These are phyloP conservation scores for Ogataea nakhonphanomensis DNA, from an alignment of 805 yeast genomes.

Conservation along the genomic window DNA sequence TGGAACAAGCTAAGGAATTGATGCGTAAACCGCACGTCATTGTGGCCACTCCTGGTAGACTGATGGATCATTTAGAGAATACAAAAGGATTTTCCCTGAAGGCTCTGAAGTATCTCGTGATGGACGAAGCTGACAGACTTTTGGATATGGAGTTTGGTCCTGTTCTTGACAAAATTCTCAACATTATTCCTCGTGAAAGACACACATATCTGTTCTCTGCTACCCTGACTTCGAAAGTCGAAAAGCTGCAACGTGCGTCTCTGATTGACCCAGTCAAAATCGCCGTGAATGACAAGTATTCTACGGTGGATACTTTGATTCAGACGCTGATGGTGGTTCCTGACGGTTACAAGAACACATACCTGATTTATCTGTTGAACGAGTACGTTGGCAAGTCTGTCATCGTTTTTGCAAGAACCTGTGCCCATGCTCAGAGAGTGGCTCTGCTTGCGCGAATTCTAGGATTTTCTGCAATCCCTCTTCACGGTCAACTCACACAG, in stretches of 20 bases:
- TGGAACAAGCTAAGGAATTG: conserved; percentile 93
- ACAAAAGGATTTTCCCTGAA: conserved; percentile 86
- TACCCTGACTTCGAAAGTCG: conserved; percentile 95
- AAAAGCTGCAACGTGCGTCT: conserved; percentile 91
- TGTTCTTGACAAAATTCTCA: conserved; percentile 80
- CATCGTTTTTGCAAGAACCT: conserved; percentile 89
- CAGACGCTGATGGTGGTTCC: conserved; percentile 90
- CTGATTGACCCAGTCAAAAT: conserved; percentile 84
- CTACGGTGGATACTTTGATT: conserved; percentile 90
- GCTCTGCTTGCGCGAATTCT: conserved; percentile 75
- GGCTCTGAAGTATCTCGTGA: conserved; percentile 75
- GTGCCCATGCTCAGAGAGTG: conserved; percentile 91
- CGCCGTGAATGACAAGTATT: conserved; percentile 82
- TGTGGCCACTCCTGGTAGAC: conserved; percentile 88
- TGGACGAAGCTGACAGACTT: conserved; percentile 97
- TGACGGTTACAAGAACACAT: conserved; percentile 88
- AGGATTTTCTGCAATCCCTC: conserved; percentile 87
- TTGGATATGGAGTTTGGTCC: conserved; percentile 97
- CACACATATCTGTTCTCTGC: conserved; percentile 90
- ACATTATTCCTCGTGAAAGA: conserved; percentile 78
- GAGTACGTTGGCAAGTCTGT: conserved; percentile 82
- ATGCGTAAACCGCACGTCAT: conserved; percentile 92
- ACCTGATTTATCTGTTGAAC: conserved; percentile 74
- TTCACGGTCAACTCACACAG: conserved; percentile 89
- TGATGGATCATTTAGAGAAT: conserved; percentile 89